These are phyloP conservation scores for Ogataea paraovalis DNA, from an alignment of 805 yeast genomes.

Conservation along the genomic window DNA sequence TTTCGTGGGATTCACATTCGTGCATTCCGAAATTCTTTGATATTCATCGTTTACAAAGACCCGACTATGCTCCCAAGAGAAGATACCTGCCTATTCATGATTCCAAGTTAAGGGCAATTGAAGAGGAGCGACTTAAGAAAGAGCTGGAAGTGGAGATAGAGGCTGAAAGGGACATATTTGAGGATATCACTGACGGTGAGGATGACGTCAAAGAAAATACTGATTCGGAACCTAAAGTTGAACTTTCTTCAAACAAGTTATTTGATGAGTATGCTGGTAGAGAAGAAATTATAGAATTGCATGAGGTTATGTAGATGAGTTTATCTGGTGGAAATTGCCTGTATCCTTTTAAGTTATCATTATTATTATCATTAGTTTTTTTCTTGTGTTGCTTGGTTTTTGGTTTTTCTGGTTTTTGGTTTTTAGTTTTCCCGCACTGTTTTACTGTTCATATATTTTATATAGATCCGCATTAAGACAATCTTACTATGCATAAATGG, in stretches of 20 bases:
- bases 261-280: neutral
- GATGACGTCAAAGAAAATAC: neutral
- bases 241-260: neutral
- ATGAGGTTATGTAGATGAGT: neutral
- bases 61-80: constrained; percentile 23
- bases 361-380: too few relatives aligned
- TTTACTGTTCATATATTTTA: too few relatives aligned
- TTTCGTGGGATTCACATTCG: constrained; percentile 46
- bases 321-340: too few relatives aligned
- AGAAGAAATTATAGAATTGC: neutral
- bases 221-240: neutral
- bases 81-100: constrained; percentile 28
- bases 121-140: constrained; percentile 5
- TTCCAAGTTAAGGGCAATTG: constrained; percentile 12
- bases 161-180: constrained; percentile 1
- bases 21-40: constrained; percentile 46
- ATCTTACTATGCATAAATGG: too few relatives aligned
- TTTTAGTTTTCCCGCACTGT: too few relatives aligned
- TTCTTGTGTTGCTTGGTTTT: too few relatives aligned
- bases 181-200: constrained; percentile 1
- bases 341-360: too few relatives aligned
- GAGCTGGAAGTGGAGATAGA: constrained; percentile 4
- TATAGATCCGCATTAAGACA: too few relatives aligned
- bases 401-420: too few relatives aligned
- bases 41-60: constrained; percentile 27